These are phyloP conservation scores for Cyberlindnera veronae DNA, from an alignment of 805 yeast genomes.

Conservation along the genomic window DNA sequence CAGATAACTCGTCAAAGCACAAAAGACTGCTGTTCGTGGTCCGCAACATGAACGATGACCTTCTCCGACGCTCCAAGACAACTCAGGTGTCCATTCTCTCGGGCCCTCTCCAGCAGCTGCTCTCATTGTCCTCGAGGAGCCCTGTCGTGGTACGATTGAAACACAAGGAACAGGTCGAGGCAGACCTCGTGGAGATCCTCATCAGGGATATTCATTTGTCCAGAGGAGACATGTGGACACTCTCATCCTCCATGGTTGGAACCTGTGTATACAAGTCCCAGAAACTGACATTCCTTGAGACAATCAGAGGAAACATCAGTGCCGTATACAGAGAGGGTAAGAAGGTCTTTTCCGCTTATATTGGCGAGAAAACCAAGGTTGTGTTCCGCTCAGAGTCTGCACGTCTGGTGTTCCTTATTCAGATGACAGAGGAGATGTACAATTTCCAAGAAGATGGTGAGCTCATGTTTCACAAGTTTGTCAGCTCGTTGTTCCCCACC, in stretches of 20 bases:
- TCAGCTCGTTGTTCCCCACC: slow-evolving; percentile 88
- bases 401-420: slow-evolving; percentile 74
- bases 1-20: slow-evolving; percentile 30
- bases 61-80: slow-evolving; percentile 30
- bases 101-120: slow-evolving; percentile 52
- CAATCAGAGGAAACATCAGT: slow-evolving; percentile 61
- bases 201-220: slow-evolving; percentile 78
- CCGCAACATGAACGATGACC: slow-evolving; percentile 31
- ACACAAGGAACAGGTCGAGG: slow-evolving; percentile 49
- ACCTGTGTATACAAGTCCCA: slow-evolving; percentile 68
- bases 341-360: slow-evolving; percentile 68
- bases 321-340: slow-evolving; percentile 62
- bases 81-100: slow-evolving; percentile 54
- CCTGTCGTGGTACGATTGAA: slow-evolving; percentile 54
- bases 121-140: slow-evolving; percentile 68
- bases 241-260: slow-evolving; percentile 58
- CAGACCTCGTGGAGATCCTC: slow-evolving; percentile 79
- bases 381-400: slow-evolving; percentile 93
- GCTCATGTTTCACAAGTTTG: slow-evolving; percentile 85
- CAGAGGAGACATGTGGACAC: slow-evolving; percentile 90
- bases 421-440: slow-evolving; percentile 96
- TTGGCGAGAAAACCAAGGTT: slow-evolving; percentile 70
- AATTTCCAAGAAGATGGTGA: slow-evolving; percentile 96
- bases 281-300: slow-evolving; percentile 55
- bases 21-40: slow-evolving; percentile 44